Evolutionary conservation across 2,329 filamentous ascomycete species (phyloP).

Genomic region (Colletotrichum siamense): DNA sequence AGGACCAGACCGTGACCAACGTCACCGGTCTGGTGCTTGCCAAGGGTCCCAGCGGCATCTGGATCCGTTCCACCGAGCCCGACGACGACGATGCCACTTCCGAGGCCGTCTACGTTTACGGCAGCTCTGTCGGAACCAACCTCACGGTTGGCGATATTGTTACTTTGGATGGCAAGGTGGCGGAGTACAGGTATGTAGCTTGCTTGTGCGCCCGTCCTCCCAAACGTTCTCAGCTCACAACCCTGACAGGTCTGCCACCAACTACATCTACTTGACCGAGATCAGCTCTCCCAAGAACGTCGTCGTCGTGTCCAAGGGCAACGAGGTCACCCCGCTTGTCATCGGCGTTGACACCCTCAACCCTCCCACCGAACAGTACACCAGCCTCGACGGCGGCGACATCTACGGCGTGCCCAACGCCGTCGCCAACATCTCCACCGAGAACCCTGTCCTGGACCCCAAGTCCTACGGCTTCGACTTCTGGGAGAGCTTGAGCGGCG

Average conservation of each 20-base stretch:
- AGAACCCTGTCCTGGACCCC: constrained; percentile 67
- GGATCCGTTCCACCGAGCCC: constrained; percentile 64
- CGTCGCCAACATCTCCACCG: constrained; percentile 57
- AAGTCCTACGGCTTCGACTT: constrained; percentile 72
- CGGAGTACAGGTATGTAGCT: constrained; percentile 55
- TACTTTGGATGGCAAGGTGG: constrained; percentile 62
- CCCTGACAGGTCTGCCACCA: constrained; percentile 49
- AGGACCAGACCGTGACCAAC: constrained; percentile 59
- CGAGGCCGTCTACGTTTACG: constrained; percentile 71
- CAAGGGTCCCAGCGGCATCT: constrained; percentile 66
- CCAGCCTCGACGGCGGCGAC: constrained; percentile 67
- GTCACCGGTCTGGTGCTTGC: constrained; percentile 71
- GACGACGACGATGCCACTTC: constrained; percentile 63
- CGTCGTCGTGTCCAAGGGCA: constrained; percentile 56
- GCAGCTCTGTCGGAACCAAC: constrained; percentile 52
- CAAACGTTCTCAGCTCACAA: constrained; percentile 5
- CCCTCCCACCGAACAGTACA: constrained; percentile 68
- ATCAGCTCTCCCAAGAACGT: constrained; percentile 61
- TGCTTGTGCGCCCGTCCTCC: neutral
- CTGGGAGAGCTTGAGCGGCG: constrained; percentile 73
- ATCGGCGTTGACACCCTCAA: constrained; percentile 62
- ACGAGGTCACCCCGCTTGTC: constrained; percentile 60
- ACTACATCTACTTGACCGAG: constrained; percentile 70
- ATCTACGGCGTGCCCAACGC: constrained; percentile 71
- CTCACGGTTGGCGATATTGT: constrained; percentile 68